phyloP scores from a whole-genome alignment of 768 basidiomycete species.

The Mycena filopes region DNA sequence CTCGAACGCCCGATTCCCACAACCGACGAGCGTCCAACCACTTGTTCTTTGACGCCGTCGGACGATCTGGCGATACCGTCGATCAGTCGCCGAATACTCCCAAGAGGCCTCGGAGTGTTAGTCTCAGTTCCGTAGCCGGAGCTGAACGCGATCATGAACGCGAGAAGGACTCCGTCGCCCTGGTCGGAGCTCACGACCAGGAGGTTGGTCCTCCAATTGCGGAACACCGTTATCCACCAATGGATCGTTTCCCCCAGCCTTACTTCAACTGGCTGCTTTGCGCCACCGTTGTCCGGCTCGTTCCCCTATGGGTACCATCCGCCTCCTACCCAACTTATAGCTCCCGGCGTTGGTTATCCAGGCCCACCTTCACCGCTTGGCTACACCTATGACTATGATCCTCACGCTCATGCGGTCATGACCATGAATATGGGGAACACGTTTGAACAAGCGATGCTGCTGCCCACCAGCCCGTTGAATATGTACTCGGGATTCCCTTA shows the following conservation, averaged over 20 bases:
- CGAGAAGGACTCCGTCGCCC: constrained; percentile 13
- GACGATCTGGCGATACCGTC: constrained; percentile 29
- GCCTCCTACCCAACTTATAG: constrained; percentile 3
- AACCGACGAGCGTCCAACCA: constrained; percentile 49
- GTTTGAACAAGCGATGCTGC: constrained; percentile 42
- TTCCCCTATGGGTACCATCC: constrained; percentile 25
- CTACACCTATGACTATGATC: constrained; percentile 34
- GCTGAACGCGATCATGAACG: constrained; percentile 18
- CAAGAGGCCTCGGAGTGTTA: constrained; percentile 28
- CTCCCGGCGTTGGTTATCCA: constrained; percentile 10
- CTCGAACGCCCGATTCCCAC: constrained; percentile 38
- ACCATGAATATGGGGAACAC: constrained; percentile 31
- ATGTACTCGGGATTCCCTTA: constrained; percentile 24
- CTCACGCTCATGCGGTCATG: constrained; percentile 12
- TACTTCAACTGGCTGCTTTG: constrained; percentile 24
- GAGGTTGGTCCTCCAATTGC: constrained; percentile 8
- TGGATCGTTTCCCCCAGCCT: constrained; percentile 25
- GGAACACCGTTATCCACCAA: constrained; percentile 25
- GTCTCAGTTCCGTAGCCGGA: constrained; percentile 20
- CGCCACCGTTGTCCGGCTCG: constrained; percentile 15
- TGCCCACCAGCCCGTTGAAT: constrained; percentile 11
- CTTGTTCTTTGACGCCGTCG: constrained; percentile 51
- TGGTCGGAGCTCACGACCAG: constrained; percentile 4
- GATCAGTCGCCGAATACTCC: constrained; percentile 13
- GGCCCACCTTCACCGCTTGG: constrained; percentile 25